Evolutionary conservation across 2,329 filamentous ascomycete genomes (phyloP).

Genomic region (Scedosporium aurantiacum): DNA sequence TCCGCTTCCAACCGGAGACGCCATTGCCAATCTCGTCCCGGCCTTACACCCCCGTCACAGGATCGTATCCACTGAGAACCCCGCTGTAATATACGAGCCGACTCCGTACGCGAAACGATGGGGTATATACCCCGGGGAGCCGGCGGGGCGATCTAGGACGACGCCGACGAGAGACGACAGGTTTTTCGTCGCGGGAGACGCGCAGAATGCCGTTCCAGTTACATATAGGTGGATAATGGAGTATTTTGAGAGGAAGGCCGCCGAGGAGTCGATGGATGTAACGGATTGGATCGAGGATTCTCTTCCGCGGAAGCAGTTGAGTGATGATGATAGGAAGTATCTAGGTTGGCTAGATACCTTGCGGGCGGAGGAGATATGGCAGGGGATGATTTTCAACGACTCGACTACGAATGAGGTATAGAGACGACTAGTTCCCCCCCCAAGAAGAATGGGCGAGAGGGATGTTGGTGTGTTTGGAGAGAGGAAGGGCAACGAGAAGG

Average conservation of each 20-base stretch:
- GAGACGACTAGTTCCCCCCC: background rate
- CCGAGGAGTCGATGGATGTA: constrained; percentile 7
- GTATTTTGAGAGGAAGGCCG: constrained; percentile 11
- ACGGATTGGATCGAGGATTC: constrained; percentile 13
- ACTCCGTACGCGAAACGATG: constrained; percentile 18
- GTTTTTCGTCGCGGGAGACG: constrained; percentile 5
- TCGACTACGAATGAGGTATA: constrained; percentile 21
- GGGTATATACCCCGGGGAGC: constrained; percentile 17
- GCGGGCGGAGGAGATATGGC: constrained; percentile 20
- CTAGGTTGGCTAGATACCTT: constrained; percentile 15
- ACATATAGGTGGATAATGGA: constrained; percentile 15
- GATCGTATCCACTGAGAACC: background rate
- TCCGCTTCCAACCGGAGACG: background rate
- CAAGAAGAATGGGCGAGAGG: background rate
- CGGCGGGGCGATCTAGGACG: constrained; percentile 19
- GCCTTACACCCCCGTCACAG: constrained; percentile 14
- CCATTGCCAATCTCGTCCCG: constrained; percentile 7
- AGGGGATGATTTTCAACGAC: constrained; percentile 17
- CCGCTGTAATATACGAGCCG: constrained; percentile 11
- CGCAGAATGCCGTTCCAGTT: background rate
- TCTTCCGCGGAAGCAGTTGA: constrained; percentile 7
- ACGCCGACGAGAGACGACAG: constrained; percentile 17
- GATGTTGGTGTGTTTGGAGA: background rate
- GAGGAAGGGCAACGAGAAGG: too few species aligned
- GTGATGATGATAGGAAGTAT: constrained; percentile 11